Conservation (phyloP, 495 filamentous ascomycete genomes). For the Stereocaulon alpinum region DNA sequence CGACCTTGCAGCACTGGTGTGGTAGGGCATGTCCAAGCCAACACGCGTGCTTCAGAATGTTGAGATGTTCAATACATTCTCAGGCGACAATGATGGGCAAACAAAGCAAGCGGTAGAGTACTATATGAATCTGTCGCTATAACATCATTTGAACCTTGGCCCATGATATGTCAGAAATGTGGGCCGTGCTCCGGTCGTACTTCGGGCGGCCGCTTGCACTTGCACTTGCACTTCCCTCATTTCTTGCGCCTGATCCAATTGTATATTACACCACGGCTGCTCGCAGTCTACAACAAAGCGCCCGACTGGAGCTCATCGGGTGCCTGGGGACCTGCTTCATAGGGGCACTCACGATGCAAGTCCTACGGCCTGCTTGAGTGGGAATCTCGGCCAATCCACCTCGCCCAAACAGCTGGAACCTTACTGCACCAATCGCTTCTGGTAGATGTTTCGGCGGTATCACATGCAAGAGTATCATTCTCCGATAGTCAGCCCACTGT, state of each 20-base stretch:
- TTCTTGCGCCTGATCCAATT: constrained; percentile 4
- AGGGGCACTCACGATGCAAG: not conserved
- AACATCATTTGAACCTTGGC: not conserved
- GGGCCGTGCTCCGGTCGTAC: constrained; percentile 2
- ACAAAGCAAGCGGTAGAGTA: constrained; percentile 1
- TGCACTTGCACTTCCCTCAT: not conserved
- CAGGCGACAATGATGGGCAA: not conserved
- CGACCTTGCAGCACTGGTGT: constrained; percentile 1
- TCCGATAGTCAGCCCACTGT: not conserved
- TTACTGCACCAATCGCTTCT: constrained; percentile 2
- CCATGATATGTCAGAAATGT: not conserved
- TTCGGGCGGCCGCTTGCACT: constrained; percentile 8
- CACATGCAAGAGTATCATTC: constrained; percentile 4
- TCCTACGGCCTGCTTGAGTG: not conserved
- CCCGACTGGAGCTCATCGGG: not conserved
- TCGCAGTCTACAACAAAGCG: not conserved
- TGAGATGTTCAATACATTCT: not conserved
- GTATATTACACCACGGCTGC: not conserved
- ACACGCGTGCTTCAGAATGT: not conserved
- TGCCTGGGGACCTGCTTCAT: not conserved
- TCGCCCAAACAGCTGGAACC: not conserved
- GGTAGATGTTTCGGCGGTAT: not conserved
- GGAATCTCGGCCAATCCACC: constrained; percentile 2
- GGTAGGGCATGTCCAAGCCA: constrained; percentile 2
- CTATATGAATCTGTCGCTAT: not conserved